Base-by-base conservation (phyloP, 441 rosid genomes). In the Pelargonium cotyledonis region DNA sequence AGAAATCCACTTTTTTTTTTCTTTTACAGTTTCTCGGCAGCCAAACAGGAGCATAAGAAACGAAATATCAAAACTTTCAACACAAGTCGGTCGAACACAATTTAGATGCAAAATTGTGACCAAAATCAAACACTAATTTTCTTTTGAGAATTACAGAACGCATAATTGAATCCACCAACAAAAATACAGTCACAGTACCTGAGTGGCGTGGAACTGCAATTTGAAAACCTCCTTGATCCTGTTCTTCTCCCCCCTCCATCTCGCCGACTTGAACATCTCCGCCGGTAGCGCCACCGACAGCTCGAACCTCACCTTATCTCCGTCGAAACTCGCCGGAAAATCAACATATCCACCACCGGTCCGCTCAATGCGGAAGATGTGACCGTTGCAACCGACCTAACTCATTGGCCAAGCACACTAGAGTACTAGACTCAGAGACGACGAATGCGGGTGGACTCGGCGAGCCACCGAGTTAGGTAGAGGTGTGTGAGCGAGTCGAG, bases 171-270 rank as follows among this genome's bases (percentile, higher is more conserved):
- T 21, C 19, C 64, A 21, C 31, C 10, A n/a, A 3, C 29, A 19
- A 60, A 60, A 8, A 49, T 0, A 11, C 7, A 5, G 35, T 16
- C 49, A 66, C 49, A 0, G 46, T 78, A 88, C 96, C 85, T 88
- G 93, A 83, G 91, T 88, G 43, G 86, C 89, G 65, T 84, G 89
- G 74, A 92, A 90, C 87, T 85, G 89, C 66, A 92, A 77, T 77
- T 85, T 88, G 86, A 90, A 89, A 26, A 84, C 86, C 9, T 80
- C 84, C 80, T 84, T 90, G 84, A 89, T 79, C 86, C 74, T 87
- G 84, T 83, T 84, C 91, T 79, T 88, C 64, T 92, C 93, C 70
- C 75, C 81, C 76, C 94, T 80, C 95, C 96, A 86, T 80, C 92
- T 81, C 75, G 82, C 87, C 46, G 98, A 74, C 83, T 76, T 80